phyloP scores from a whole-genome alignment of 2,329 filamentous ascomycete species.

The Fusarium humuli region DNA sequence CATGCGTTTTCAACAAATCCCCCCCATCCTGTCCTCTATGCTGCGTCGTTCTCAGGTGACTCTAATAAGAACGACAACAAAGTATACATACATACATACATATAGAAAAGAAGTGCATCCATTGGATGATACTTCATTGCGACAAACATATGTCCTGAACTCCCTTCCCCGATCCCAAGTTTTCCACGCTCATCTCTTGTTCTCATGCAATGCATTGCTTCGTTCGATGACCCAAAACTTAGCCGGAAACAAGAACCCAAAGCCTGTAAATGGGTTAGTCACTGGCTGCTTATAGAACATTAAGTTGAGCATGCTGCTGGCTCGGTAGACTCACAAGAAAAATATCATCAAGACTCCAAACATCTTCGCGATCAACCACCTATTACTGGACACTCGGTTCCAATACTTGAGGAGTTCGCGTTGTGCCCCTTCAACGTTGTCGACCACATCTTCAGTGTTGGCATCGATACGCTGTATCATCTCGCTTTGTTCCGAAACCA shows the following conservation, averaged over 20 bases:
- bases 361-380: conserved; percentile 91
- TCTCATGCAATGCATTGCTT: conserved; percentile 19
- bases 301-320: not conserved
- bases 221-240: conserved; percentile 21
- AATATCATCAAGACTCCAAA: conserved; percentile 91
- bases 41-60: conserved; percentile 17
- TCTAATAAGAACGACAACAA: conserved; percentile 35
- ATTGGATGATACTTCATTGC: conserved; percentile 40
- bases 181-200: conserved; percentile 26
- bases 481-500: conserved; percentile 97
- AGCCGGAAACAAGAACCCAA: conserved; percentile 56
- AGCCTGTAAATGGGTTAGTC: conserved; percentile 47
- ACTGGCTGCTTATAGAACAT: not conserved
- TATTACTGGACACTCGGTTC: conserved; percentile 91
- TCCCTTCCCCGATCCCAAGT: conserved; percentile 13
- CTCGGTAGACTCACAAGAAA: conserved; percentile 67
- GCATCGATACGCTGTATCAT: conserved; percentile 98
- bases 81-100: conserved; percentile 43
- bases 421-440: conserved; percentile 97
- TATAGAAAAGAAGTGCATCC: conserved; percentile 37
- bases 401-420: conserved; percentile 97
- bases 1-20: conserved; percentile 8
- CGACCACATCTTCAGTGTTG: conserved; percentile 97
- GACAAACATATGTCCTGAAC: conserved; percentile 41
- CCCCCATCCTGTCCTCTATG: conserved; percentile 21